Conservation (phyloP, 768 basidiomycete genomes). For the Lentinula raphanica region DNA sequence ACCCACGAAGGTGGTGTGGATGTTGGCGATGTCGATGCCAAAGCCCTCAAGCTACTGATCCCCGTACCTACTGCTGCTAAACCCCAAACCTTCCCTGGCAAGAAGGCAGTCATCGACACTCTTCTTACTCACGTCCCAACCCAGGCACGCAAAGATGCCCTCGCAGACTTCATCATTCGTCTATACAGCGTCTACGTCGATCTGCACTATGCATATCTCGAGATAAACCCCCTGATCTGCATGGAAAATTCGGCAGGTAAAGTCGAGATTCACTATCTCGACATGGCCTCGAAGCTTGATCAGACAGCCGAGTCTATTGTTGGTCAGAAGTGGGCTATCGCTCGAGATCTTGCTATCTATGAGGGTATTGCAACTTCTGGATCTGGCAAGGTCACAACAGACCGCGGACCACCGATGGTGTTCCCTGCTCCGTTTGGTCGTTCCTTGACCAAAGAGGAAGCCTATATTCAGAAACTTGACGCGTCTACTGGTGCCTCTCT, state of each 20-base stretch:
- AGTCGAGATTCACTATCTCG: conserved; percentile 88
- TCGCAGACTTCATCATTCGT: conserved; percentile 90
- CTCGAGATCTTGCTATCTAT: conserved; percentile 77
- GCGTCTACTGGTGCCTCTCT: conserved; percentile 96
- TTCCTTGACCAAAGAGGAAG: conserved; percentile 96
- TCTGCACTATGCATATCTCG: conserved; percentile 98
- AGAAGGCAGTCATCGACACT: conserved; percentile 64
- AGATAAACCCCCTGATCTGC: conserved; percentile 97
- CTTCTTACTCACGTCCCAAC: conserved; percentile 79
- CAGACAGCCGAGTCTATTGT: conserved; percentile 98
- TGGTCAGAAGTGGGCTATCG: conserved; percentile 98
- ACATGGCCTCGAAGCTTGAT: conserved; percentile 99
- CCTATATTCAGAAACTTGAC: conserved; percentile 98
- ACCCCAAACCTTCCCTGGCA: conserved; percentile 69
- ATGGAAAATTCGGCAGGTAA: conserved; percentile 43
- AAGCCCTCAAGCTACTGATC: conserved; percentile 85
- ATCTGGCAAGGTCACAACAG: conserved; percentile 60
- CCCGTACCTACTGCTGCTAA: conserved; percentile 49
- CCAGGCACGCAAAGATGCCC: conserved; percentile 78
- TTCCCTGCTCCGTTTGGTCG: conserved; percentile 96
- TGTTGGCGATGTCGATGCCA: conserved; percentile 96
- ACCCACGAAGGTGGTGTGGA: conserved; percentile 99
- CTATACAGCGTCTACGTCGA: conserved; percentile 98
- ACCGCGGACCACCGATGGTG: conserved; percentile 96
- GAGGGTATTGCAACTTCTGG: conserved; percentile 41